phyloP scores from a whole-genome alignment of 1,284 basidiomycete genomes.

The Cutaneotrichosporon cutaneum region DNA sequence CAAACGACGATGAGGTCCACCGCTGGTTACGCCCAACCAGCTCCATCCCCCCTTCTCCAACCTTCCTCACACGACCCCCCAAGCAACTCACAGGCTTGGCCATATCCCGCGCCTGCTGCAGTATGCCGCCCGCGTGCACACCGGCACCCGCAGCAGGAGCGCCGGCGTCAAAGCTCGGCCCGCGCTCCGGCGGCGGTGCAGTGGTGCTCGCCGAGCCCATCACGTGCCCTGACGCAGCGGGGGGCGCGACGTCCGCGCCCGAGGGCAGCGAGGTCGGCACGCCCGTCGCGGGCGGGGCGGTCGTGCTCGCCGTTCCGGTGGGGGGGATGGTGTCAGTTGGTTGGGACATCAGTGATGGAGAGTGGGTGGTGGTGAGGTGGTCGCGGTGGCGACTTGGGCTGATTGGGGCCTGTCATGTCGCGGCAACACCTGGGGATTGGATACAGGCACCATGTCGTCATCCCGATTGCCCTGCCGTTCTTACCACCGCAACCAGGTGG shows the following conservation, averaged over 20 bases:
- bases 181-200: not conserved
- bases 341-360: no score
- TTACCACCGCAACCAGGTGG: no score
- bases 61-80: not conserved
- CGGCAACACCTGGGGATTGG: no score
- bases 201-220: not conserved
- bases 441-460: no score
- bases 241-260: not conserved
- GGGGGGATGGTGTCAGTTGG: no score
- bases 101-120: conserved; percentile 8
- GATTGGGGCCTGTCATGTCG: no score
- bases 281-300: no score
- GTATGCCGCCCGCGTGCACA: not conserved
- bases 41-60: not conserved
- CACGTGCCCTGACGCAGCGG: not conserved
- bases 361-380: no score
- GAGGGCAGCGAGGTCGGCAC: not conserved
- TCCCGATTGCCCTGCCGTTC: no score
- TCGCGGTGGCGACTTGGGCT: no score
- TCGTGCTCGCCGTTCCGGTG: not conserved
- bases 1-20: not conserved
- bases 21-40: not conserved
- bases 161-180: not conserved
- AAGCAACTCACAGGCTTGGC: conserved; percentile 7
- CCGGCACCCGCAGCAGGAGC: not conserved